Percentiles rank a stretch among this genome's conserved stretches.
Evolutionary conservation across 2,329 filamentous ascomycete species (phyloP).

Genomic region (Penicillium sp.): DNA sequence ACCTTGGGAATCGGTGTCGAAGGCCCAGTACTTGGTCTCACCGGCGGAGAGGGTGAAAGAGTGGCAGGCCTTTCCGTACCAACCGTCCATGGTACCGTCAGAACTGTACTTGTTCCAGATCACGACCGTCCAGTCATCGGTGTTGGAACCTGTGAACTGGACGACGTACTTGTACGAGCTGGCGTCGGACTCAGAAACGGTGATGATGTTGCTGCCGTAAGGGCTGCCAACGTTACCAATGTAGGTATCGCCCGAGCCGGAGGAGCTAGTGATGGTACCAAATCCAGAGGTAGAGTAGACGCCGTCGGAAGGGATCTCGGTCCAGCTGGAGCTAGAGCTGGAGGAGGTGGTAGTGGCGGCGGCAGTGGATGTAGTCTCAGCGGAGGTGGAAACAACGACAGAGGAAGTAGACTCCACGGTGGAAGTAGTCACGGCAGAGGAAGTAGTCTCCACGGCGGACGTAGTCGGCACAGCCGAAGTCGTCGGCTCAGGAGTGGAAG

Average conservation of each 20-base stretch:
- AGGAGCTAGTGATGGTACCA: conserved; percentile 28
- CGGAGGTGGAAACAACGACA: too few species aligned
- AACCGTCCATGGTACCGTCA: conserved; percentile 35
- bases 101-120: conserved; percentile 44
- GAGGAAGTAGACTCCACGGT: neutral
- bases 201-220: conserved; percentile 43
- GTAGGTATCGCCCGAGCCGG: conserved; percentile 31
- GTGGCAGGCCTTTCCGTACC: conserved; percentile 36
- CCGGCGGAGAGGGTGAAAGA: conserved; percentile 33
- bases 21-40: conserved; percentile 39
- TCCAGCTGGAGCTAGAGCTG: conserved; percentile 20
- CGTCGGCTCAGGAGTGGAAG: conserved; percentile 3
- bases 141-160: conserved; percentile 34
- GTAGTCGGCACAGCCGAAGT: neutral
- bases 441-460: neutral
- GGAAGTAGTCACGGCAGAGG: neutral
- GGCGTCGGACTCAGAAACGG: conserved; percentile 32
- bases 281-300: conserved; percentile 34
- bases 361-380: conserved; percentile 5
- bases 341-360: conserved; percentile 15
- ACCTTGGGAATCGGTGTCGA: conserved; percentile 38
- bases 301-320: conserved; percentile 20
- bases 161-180: conserved; percentile 39
- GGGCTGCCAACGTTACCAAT: conserved; percentile 41
- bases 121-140: conserved; percentile 36